Conservation (phyloP, 2,329 filamentous ascomycete genomes). For the Torrubiellomyces zombiae region DNA sequence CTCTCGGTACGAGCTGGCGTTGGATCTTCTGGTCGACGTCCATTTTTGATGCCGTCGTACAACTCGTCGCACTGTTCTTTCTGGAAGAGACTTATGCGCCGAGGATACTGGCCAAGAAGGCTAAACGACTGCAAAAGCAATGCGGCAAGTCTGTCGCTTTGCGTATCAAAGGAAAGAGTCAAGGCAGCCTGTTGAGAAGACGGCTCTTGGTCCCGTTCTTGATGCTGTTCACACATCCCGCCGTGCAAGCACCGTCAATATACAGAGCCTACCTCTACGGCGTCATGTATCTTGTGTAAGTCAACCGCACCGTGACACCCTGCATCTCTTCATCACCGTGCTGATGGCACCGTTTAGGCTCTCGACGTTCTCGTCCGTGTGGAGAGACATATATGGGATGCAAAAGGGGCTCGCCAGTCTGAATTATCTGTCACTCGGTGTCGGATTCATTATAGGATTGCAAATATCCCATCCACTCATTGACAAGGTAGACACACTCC, state of each 20-base stretch:
- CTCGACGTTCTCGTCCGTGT: conserved; percentile 20
- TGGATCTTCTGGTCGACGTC: conserved; percentile 27
- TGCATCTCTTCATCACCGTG: conserved; percentile 23
- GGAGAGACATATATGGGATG: conserved; percentile 24
- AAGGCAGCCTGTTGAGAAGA: conserved; percentile 10
- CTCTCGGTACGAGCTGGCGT: conserved; percentile 21
- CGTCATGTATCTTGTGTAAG: conserved; percentile 32
- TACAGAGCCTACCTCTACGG: conserved; percentile 35
- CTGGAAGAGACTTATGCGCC: conserved; percentile 22
- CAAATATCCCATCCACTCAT: conserved; percentile 27
- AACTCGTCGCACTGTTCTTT: conserved; percentile 19
- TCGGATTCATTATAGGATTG: conserved; percentile 38
- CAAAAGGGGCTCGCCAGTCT: conserved; percentile 31
- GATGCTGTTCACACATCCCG: conserved; percentile 31
- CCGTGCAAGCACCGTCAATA: conserved; percentile 30
- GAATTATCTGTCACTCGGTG: conserved; percentile 31
- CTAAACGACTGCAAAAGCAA: conserved; percentile 10
- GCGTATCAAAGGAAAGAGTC: no score
- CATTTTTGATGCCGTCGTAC: conserved; percentile 18
- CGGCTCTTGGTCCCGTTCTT: conserved; percentile 27
- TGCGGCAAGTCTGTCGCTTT: conserved; percentile 16
- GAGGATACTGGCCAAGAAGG: conserved; percentile 13
- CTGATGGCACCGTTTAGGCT: not conserved
- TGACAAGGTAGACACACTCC: conserved; percentile 10
- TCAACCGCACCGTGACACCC: not conserved